Evolutionary conservation across 2,329 filamentous ascomycete genomes (phyloP), one percentile per base, ranked within the genome.

Genomic region (Pseudocercospora pini-densiflorae): DNA sequence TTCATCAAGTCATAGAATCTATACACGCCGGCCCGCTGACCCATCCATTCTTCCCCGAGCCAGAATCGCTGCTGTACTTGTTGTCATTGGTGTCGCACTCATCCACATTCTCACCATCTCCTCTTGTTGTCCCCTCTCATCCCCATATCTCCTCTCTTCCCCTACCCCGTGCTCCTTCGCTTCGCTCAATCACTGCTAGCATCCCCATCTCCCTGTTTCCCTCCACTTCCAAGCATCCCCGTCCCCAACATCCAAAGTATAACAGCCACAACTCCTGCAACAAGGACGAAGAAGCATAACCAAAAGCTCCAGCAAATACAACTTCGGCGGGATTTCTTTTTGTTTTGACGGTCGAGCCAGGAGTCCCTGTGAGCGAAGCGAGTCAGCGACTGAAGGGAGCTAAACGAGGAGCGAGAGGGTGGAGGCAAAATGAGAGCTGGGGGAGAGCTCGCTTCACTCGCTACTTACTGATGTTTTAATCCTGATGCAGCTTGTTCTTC

Each of bases 281-380:
- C 76, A 9, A 86, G 61, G 2, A 80, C 76, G n/a, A 82, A 70
- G 59, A 84, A 77, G n/a, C 71, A 69, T 2, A 81, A 64, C 83
- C 82, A 85, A 72, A 84, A 85, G 14, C 71, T 67, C 77, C 79
- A 83, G 71, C 82, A 85, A 60, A 87, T 79, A 60, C 80, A 81
- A 23, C 81, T 81, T 9, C 83, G 79, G 55, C 80, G 81, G 4
- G 75, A 72, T 62, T 79, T 78, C 71, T 88, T 88, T 58, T 76
- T 76, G 16, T 79, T 77, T 76, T 88, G 81, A 6, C 78, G 78
- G 40, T 79, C 79, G 33, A 88, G 84, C 86, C 86, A 88, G 60
- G 81, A 81, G 69, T 84, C 78, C 64, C 85, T 87, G 69, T 67
- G 21, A 19, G 27, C 36, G 47, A 65, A n/a, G 29, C 53, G 51